These are phyloP conservation scores for Nakaseomyces kungkrabaensis DNA, from an alignment of 1,139 yeast species.

Conservation along the genomic window DNA sequence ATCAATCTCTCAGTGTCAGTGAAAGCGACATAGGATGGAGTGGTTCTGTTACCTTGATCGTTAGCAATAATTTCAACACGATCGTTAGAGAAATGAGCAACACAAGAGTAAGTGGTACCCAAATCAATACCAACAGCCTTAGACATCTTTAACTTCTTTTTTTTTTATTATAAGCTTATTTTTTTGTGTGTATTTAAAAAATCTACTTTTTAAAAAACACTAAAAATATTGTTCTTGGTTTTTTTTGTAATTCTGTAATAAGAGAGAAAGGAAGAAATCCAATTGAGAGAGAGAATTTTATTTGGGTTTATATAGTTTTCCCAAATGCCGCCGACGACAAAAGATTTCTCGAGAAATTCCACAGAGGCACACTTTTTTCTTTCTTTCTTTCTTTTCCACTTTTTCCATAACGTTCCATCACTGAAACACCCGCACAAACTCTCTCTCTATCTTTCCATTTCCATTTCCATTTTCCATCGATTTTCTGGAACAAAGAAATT, in stretches of 20 bases:
- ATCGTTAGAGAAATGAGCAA: constrained; percentile 84
- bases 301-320: too few species aligned
- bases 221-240: too few species aligned
- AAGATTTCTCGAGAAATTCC: too few species aligned
- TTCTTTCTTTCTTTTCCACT: too few species aligned
- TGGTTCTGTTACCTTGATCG: constrained; percentile 99
- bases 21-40: constrained; percentile 98
- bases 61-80: constrained; percentile 93
- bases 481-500: not conserved
- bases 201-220: too few species aligned
- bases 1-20: constrained; percentile 95
- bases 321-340: too few species aligned
- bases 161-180: not conserved
- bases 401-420: too few species aligned
- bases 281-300: too few species aligned
- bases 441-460: not conserved
- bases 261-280: too few species aligned
- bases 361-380: too few species aligned
- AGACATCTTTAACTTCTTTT: constrained; percentile 16
- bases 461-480: not conserved
- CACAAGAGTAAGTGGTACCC: constrained; percentile 98
- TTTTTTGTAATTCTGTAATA: too few species aligned
- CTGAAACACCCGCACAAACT: not conserved
- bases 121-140: constrained; percentile 32
- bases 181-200: not conserved